Conservation (phyloP, 352 stramenopile genomes). For the Globisporangium carolinianum region DNA sequence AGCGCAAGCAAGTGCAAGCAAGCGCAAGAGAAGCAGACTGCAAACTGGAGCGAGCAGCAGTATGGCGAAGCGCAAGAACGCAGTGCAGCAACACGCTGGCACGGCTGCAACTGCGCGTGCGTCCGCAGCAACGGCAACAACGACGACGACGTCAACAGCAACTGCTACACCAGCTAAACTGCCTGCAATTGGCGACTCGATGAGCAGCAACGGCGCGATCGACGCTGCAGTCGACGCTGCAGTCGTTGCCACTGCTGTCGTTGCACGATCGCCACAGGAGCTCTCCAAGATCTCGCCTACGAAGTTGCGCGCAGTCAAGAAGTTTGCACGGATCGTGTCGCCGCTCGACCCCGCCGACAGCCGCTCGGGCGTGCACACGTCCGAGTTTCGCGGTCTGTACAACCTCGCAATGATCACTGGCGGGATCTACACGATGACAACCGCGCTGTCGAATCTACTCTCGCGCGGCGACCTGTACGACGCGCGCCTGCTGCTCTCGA, state of each 20-base stretch:
- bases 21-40: too few relatives aligned
- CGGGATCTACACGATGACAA: constrained; percentile 55
- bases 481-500: constrained; percentile 43
- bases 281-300: background rate
- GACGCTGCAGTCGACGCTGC: background rate
- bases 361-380: constrained; percentile 63
- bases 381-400: constrained; percentile 74
- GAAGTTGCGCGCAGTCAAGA: constrained; percentile 33
- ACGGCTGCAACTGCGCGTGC: too few relatives aligned
- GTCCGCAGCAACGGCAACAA: too few relatives aligned
- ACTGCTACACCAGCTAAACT: too few relatives aligned
- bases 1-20: too few relatives aligned
- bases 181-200: too few relatives aligned
- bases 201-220: background rate
- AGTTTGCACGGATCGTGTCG: constrained; percentile 54
- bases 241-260: too few relatives aligned
- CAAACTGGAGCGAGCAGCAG: too few relatives aligned
- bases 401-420: constrained; percentile 64
- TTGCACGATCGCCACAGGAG: background rate
- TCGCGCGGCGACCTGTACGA: constrained; percentile 44
- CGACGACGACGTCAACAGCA: too few relatives aligned
- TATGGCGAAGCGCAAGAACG: too few relatives aligned
- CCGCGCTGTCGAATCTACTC: constrained; percentile 47
- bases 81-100: too few relatives aligned
- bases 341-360: constrained; percentile 58